Percentiles rank a stretch among this genome's conserved stretches.
Evolutionary conservation across 345 rosid species (phyloP).

Genomic region (Pistacia integerrima): DNA sequence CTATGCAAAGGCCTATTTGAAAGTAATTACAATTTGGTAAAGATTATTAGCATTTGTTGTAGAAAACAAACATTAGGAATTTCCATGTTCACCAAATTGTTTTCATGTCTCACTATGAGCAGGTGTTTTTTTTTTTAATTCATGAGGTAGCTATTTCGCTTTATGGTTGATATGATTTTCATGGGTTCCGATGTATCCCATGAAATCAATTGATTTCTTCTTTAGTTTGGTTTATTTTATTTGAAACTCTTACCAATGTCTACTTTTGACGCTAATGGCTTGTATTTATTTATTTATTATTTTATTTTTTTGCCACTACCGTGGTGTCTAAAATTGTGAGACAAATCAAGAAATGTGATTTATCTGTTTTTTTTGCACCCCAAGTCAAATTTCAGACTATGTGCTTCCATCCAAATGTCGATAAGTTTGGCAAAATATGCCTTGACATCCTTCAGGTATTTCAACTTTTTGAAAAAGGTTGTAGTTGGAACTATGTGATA

Average conservation of each 20-base stretch:
- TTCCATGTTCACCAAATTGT: too few species aligned
- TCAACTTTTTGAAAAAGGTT: background rate
- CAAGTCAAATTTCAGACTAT: conserved; percentile 64
- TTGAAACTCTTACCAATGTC: background rate
- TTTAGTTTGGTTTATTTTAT: background rate
- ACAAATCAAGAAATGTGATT: background rate
- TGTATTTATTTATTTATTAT: conserved; percentile 2
- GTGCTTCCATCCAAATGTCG: conserved; percentile 78
- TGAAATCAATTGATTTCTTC: background rate
- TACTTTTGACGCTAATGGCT: conserved; percentile 61
- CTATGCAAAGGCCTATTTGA: too few species aligned
- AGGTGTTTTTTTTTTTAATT: too few species aligned
- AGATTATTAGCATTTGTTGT: too few species aligned
- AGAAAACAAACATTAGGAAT: too few species aligned
- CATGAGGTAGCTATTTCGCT: too few species aligned
- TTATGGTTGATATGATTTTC: too few species aligned
- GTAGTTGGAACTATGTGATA: background rate
- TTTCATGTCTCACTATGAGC: too few species aligned
- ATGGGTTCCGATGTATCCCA: too few species aligned
- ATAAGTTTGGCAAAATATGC: conserved; percentile 66
- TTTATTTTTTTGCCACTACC: background rate
- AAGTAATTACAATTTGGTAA: too few species aligned
- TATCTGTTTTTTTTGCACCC: conserved; percentile 27
- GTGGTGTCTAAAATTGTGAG: background rate
- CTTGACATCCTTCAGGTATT: conserved; percentile 75